Evolutionary conservation across 768 basidiomycete species (phyloP), one percentile per base, ranked within the genome.

Genomic region (Pulveroboletus frians): DNA sequence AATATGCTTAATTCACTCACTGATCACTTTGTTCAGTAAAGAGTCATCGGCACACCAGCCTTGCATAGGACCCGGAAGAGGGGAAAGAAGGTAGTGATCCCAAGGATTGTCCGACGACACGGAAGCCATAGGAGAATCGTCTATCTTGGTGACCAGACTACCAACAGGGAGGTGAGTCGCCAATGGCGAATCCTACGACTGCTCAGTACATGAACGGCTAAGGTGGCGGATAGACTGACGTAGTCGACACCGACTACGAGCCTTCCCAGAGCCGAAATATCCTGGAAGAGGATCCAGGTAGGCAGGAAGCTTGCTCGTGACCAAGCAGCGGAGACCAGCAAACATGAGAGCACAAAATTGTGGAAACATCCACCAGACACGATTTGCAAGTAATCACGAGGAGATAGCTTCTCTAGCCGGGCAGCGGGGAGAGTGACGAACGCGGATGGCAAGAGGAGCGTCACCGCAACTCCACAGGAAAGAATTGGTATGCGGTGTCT

Each of bases 351-450:
- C 5, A 82, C 49, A 10, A 90, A 61, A 59, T 92, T 94, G 65
- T 92, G 87, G 54, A 83, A 86, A 15, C 88, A 81, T 3, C 91
- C 91, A 1, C 85, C 81, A 8, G 85, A 74, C 29, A 83, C 73
- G 41, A 93, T 72, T 14, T 84, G 77, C n/a, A 83, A 65, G 18
- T 77, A 78, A 57, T 71, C 35, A 65, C 70, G 29, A 56, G 59
- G 31, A 78, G 66, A n/a, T 50, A 68, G 9, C 17, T 54, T 57
- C 73, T 72, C 38, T 76, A 59, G 37, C 64, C 65, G 7, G 69
- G 54, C 23, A 58, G 65, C 45, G 4, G 86, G 73, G 43, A 92
- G 79, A 0, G 78, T 69, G 14, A 91, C 85, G 51, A 86, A 89
- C 10, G 87, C 85, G 5, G 87, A 79, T 1, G 91, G 91, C 10